Conservation (phyloP, 768 basidiomycete species). For the Phanerochaete carnosa region DNA sequence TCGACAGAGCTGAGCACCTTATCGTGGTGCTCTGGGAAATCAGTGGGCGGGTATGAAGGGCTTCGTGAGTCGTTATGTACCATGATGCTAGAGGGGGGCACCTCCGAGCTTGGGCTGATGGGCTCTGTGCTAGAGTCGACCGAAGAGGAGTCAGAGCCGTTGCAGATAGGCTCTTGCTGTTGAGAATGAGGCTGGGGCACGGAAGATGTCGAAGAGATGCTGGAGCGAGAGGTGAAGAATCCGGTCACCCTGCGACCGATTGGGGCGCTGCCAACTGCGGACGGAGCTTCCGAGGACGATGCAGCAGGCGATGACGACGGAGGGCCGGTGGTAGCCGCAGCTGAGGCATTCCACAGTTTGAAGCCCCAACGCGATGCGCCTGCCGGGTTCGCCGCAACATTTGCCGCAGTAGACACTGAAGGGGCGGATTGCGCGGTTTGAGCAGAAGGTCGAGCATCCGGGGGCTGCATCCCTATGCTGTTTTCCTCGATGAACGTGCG, state of each 20-base stretch:
- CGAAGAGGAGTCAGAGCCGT: slow-evolving; percentile 58
- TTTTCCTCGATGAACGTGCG: slow-evolving; percentile 80
- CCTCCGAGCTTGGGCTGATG: slow-evolving; percentile 44
- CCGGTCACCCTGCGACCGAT: slow-evolving; percentile 63
- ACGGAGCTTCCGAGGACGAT: slow-evolving; percentile 23
- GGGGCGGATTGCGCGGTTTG: slow-evolving; percentile 6
- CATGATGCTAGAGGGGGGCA: slow-evolving; percentile 15
- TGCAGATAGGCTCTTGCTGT: slow-evolving; percentile 40
- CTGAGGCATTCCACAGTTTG: slow-evolving; percentile 56
- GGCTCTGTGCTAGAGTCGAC: slow-evolving; percentile 52
- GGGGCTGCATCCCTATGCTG: slow-evolving; percentile 47
- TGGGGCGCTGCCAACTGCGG: slow-evolving; percentile 29
- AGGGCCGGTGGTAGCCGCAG: slow-evolving; percentile 12
- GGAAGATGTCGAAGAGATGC: slow-evolving; percentile 44
- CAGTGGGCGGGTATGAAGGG: neutral
- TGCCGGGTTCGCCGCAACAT: neutral
- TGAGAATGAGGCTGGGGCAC: slow-evolving; percentile 26
- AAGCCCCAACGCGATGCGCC: slow-evolving; percentile 57
- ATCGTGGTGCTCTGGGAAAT: slow-evolving; percentile 1
- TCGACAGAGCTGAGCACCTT: neutral
- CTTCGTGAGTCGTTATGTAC: slow-evolving; percentile 2
- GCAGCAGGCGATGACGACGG: slow-evolving; percentile 26
- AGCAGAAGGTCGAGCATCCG: slow-evolving; percentile 10
- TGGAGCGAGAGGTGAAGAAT: slow-evolving; percentile 60
- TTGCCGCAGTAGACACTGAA: neutral